Evolutionary conservation across 768 basidiomycete genomes (phyloP).

Genomic region (Mycena kentingensis): DNA sequence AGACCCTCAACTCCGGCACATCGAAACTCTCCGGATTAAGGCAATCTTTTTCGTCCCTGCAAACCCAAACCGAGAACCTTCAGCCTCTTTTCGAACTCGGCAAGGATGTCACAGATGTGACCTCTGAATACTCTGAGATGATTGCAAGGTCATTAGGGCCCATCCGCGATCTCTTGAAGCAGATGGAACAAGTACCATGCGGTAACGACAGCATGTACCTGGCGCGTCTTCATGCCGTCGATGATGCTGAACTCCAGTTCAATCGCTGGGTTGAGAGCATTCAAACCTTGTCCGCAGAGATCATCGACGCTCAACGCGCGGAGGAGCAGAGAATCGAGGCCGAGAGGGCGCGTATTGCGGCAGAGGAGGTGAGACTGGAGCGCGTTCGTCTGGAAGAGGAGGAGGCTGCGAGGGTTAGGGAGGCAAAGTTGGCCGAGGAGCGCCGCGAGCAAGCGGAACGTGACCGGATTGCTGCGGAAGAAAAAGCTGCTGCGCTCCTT

Average conservation of each 20-base stretch:
- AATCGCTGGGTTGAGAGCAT: constrained; percentile 51
- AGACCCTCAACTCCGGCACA: constrained; percentile 41
- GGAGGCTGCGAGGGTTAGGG: constrained; percentile 35
- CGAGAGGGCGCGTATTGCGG: constrained; percentile 29
- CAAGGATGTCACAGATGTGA: constrained; percentile 37
- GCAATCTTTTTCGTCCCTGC: constrained; percentile 32
- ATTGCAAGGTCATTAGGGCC: constrained; percentile 53
- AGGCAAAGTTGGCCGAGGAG: constrained; percentile 30
- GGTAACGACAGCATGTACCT: constrained; percentile 47
- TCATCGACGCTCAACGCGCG: constrained; percentile 43
- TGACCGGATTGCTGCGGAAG: constrained; percentile 20
- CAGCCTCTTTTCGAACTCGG: constrained; percentile 40
- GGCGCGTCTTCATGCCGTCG: constrained; percentile 49
- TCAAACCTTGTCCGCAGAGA: constrained; percentile 40
- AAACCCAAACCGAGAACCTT: constrained; percentile 31
- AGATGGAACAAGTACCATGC: constrained; percentile 53
- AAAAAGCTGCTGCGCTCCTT: constrained; percentile 13
- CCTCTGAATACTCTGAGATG: constrained; percentile 35
- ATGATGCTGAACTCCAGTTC: constrained; percentile 53
- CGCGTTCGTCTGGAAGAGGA: constrained; percentile 37
- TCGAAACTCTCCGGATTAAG: constrained; percentile 45
- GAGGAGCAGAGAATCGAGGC: constrained; percentile 46
- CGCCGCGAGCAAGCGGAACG: constrained; percentile 34
- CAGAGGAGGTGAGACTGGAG: constrained; percentile 37
- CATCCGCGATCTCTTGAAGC: constrained; percentile 54